Percentiles rank a stretch among this genome's conserved stretches.
These are phyloP conservation scores for Hypomontagnella monticulosa DNA, from an alignment of 495 filamentous ascomycete genomes.

Conservation along the genomic window DNA sequence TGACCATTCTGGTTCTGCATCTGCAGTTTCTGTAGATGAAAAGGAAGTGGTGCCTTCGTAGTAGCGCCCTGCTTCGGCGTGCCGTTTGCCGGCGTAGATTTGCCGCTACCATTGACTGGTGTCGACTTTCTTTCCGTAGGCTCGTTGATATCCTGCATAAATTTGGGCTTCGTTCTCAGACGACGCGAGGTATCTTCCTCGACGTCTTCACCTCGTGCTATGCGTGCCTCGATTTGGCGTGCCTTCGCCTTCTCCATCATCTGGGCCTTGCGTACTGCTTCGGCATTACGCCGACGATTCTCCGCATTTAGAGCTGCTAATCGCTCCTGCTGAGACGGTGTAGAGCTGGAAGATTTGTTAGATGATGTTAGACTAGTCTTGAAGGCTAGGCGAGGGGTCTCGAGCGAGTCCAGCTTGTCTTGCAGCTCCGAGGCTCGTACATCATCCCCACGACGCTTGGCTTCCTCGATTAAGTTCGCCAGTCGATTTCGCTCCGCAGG, in stretches of 20 bases:
- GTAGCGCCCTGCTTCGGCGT: constrained; percentile 49
- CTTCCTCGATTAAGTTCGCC: constrained; percentile 68
- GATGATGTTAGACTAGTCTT: constrained; percentile 65
- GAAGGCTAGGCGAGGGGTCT: constrained; percentile 74
- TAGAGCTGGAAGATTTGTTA: constrained; percentile 53
- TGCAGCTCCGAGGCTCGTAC: constrained; percentile 68
- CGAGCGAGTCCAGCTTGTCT: constrained; percentile 72
- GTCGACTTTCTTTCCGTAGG: constrained; percentile 52
- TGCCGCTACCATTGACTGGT: constrained; percentile 50
- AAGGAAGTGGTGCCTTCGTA: constrained; percentile 45
- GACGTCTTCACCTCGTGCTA: constrained; percentile 62
- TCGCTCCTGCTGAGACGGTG: constrained; percentile 72
- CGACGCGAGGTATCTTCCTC: constrained; percentile 67
- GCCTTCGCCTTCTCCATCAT: constrained; percentile 75
- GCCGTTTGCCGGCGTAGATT: constrained; percentile 43
- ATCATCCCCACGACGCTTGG: constrained; percentile 69
- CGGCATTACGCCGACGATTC: constrained; percentile 81
- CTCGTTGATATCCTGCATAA: constrained; percentile 65
- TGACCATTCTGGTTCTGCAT: constrained; percentile 58
- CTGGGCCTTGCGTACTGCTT: constrained; percentile 85
- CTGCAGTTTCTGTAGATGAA: constrained; percentile 61
- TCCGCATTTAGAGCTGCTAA: constrained; percentile 78
- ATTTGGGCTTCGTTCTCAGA: constrained; percentile 68
- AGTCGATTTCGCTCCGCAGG: constrained; percentile 71
- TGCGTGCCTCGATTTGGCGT: constrained; percentile 62